Evolutionary conservation across 495 filamentous ascomycete species (phyloP), one percentile per base, ranked within the genome.

Genomic region (Beverwykella pulmonaria): DNA sequence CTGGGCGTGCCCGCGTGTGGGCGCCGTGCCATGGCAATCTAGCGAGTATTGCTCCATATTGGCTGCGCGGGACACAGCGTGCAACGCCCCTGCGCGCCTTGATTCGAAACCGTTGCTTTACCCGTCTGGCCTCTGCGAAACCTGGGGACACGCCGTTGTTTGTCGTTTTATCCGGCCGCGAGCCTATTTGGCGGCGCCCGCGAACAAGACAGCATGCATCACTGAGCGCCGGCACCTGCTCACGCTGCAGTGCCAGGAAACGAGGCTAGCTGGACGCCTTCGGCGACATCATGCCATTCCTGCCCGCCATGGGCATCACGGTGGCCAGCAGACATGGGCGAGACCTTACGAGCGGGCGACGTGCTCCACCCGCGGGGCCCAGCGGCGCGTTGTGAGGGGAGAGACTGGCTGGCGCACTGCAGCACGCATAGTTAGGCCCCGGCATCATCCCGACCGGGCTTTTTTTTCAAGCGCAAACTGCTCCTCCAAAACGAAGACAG

Each of bases 41-140:
- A 61, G 64, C 60, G 26, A 70, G 23, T 49, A 61, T 65, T 65
- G 61, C 64, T 53, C 65, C 59, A 71, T 64, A 68, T 68, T 71
- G 60, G 19, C 19, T 36, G 34, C 63, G 17, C 44, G 47, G 39
- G 54, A 53, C 65, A 68, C 60, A 59, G 44, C 64, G 69, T 71
- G 60, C 68, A 25, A 64, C 68, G 32, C 53, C 53, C 53, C 10
- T 32, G 20, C 15, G 7, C 27, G 36, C 14, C 46, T 17, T 62
- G 60, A 64, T 68, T 71, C 65, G 69, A 70, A 67, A 71, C 67
- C 41, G 44, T 34, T 58, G 48, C 67, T 65, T 63, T 69, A 64
- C 60, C 67, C 67, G 61, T 60, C 59, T 59, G 41, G 48, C 61
- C 32, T 66, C 61, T 67, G 68, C 68, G 63, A 70, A 70, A 70